A percentile compares a stretch with the other conserved stretches of the same genome.
Conservation (phyloP, 345 rosid species). For the Eucalyptus albens region DNA sequence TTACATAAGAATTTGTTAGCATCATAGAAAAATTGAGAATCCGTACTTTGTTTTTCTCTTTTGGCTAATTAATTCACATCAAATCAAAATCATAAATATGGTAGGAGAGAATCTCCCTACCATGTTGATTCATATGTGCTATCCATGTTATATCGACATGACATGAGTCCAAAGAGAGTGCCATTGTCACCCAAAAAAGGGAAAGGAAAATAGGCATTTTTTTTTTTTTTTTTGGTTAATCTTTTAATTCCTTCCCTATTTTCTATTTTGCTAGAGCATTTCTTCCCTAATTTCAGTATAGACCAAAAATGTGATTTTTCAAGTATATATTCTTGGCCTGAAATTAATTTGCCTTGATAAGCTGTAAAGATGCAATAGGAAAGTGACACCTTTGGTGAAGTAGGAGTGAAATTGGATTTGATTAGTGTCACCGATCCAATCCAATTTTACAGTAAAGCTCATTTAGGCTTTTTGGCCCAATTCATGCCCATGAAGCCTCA, state of each 20-base stretch:
- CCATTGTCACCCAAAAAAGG: background rate
- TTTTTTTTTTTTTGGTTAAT: background rate
- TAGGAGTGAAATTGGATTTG: background rate
- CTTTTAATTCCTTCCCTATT: background rate
- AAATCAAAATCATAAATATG: background rate
- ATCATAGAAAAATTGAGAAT: background rate
- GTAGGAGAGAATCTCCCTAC: background rate
- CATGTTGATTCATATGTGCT: background rate
- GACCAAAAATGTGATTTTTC: background rate
- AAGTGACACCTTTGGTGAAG: background rate
- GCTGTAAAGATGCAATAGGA: fast-evolving
- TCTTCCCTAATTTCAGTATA: background rate
- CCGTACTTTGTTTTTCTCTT: background rate
- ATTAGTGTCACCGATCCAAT: background rate
- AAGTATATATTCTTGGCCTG: background rate
- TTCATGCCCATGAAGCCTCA: background rate
- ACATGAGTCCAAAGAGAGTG: background rate
- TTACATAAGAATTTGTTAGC: background rate
- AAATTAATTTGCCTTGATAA: background rate
- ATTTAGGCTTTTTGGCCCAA: background rate
- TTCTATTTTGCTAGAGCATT: background rate
- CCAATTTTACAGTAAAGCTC: background rate
- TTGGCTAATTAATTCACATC: background rate
- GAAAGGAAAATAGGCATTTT: background rate
- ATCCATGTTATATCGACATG: background rate